phyloP scores from a whole-genome alignment of 2,329 filamentous ascomycete genomes.

The Stachybotrys chartarum region DNA sequence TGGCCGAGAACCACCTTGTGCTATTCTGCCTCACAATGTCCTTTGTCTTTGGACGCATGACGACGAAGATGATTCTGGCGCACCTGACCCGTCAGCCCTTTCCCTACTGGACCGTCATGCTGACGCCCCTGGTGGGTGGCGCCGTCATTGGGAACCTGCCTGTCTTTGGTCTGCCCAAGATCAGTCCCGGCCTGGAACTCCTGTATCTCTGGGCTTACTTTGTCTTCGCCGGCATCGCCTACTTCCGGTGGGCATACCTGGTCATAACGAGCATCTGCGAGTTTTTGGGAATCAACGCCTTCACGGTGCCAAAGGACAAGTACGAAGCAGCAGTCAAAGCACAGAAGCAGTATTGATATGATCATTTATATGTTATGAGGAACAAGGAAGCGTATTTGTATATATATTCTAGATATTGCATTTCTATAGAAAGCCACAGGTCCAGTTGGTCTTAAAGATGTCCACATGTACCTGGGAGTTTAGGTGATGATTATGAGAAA shows the following conservation, averaged over 20 bases:
- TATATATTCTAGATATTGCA: too few species aligned
- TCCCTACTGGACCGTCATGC: constrained; percentile 91
- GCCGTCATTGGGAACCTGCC: constrained; percentile 80
- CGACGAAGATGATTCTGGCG: constrained; percentile 96
- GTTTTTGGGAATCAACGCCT: constrained; percentile 87
- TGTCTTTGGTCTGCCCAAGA: constrained; percentile 59
- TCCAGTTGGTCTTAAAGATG: too few species aligned
- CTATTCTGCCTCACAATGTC: constrained; percentile 90
- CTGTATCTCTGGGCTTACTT: constrained; percentile 83
- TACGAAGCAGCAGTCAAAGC: constrained; percentile 24
- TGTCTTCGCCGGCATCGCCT: constrained; percentile 73
- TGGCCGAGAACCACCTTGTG: constrained; percentile 78
- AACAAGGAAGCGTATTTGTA: too few species aligned
- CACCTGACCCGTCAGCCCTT: constrained; percentile 92
- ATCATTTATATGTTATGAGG: too few species aligned
- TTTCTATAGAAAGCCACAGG: too few species aligned
- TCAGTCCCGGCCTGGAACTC: constrained; percentile 62
- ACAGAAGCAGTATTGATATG: constrained; percentile 36
- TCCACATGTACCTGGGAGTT: too few species aligned
- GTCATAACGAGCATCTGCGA: constrained; percentile 88
- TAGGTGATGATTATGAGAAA: too few species aligned
- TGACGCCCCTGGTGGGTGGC: constrained; percentile 79
- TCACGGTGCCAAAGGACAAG: constrained; percentile 71
- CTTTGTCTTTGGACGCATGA: constrained; percentile 97
- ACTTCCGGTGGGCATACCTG: constrained; percentile 86